These are phyloP conservation scores for Malus sylvestris DNA, from an alignment of 306 rosid species.

Conservation along the genomic window DNA sequence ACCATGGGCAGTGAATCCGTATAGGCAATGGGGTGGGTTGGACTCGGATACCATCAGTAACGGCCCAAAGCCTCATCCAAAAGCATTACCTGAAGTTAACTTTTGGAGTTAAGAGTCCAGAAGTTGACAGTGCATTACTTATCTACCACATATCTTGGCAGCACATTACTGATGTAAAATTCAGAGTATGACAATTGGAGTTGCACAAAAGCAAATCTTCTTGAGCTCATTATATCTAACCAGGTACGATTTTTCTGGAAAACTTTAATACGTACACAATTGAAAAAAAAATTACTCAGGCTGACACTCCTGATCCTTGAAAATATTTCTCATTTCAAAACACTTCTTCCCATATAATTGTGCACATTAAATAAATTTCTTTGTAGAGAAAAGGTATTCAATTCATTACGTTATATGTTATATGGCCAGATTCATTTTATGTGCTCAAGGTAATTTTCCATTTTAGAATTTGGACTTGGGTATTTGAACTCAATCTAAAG, in stretches of 20 bases:
- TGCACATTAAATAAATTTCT: not conserved
- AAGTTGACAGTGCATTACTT: too few relatives aligned
- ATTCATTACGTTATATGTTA: not conserved
- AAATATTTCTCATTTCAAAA: not conserved
- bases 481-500: not conserved
- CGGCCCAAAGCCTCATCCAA: too few relatives aligned
- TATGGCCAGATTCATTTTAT: not conserved
- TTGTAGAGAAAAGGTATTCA: not conserved
- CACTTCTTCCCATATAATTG: not conserved
- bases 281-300: not conserved
- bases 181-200: not conserved
- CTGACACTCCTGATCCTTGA: not conserved
- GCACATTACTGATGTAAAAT: too few relatives aligned
- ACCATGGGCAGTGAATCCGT: too few relatives aligned
- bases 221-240: not conserved
- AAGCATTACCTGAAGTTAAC: too few relatives aligned
- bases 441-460: not conserved
- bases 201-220: not conserved
- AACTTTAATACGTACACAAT: not conserved
- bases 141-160: too few relatives aligned
- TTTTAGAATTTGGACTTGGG: not conserved
- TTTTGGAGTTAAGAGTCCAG: too few relatives aligned
- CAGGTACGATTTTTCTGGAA: not conserved
- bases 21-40: too few relatives aligned
- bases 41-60: too few relatives aligned